These are phyloP conservation scores for Thoreauomyces humboldtii DNA, from an alignment of 192 early-diverging fungal species.

Conservation along the genomic window DNA sequence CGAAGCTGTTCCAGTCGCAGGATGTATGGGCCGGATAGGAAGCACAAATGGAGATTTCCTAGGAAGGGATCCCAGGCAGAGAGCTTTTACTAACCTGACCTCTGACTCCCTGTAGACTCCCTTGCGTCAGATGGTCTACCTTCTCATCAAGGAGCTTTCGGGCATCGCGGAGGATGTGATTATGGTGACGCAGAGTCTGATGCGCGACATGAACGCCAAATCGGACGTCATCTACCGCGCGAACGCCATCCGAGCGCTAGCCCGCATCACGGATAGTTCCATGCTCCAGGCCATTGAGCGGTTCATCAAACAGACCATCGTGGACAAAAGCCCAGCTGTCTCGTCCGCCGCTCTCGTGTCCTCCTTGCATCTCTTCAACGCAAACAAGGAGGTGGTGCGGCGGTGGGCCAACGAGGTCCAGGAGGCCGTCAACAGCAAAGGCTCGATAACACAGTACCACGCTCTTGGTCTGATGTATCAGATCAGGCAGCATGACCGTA, in stretches of 20 bases:
- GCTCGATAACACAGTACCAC: slow-evolving; percentile 95
- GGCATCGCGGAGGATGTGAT: slow-evolving; percentile 93
- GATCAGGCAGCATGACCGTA: slow-evolving; percentile 94
- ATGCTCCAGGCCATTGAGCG: slow-evolving; percentile 96
- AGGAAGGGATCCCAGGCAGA: no score
- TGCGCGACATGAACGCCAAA: slow-evolving; percentile 95
- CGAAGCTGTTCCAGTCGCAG: slow-evolving; percentile 94
- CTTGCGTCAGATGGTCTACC: slow-evolving; percentile 94
- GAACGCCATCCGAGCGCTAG: slow-evolving; percentile 93
- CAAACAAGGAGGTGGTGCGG: slow-evolving; percentile 88
- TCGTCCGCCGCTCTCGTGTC: slow-evolving; percentile 91
- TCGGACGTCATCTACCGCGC: slow-evolving; percentile 88
- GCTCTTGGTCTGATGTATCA: slow-evolving; percentile 93
- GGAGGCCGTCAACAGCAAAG: slow-evolving; percentile 89
- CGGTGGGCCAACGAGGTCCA: slow-evolving; percentile 97
- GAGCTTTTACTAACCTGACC: no score
- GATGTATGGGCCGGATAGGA: no score
- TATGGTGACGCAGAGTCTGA: slow-evolving; percentile 93
- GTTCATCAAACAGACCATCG: slow-evolving; percentile 93
- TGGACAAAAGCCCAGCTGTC: slow-evolving; percentile 88
- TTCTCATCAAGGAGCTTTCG: slow-evolving; percentile 95
- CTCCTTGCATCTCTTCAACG: slow-evolving; percentile 77
- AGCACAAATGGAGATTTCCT: no score
- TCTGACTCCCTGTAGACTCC: slow-evolving; percentile 60
- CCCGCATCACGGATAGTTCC: slow-evolving; percentile 91